phyloP scores from a whole-genome alignment of 2,329 filamentous ascomycete genomes.

The Claviceps capensis region DNA sequence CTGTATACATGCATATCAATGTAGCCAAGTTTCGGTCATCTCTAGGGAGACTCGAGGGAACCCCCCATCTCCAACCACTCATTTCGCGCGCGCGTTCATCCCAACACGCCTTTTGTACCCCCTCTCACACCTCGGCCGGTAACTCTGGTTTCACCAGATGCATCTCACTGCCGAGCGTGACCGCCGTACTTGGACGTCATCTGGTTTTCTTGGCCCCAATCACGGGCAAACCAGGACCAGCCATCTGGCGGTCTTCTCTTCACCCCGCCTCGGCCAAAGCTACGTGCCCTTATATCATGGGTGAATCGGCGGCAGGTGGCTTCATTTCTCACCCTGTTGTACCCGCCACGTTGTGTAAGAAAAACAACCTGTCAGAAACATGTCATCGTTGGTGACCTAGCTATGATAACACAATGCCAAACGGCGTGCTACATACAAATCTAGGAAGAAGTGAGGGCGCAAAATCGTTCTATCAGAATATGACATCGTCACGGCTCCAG shows the following conservation, averaged over 20 bases:
- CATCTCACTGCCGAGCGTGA: background rate
- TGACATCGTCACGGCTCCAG: background rate
- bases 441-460: background rate
- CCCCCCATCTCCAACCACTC: background rate
- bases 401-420: background rate
- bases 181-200: background rate
- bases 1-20: too few relatives aligned
- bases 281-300: background rate
- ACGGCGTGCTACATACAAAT: background rate
- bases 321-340: background rate
- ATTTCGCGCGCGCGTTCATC: background rate
- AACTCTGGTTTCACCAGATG: slow-evolving; percentile 1
- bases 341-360: background rate
- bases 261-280: background rate
- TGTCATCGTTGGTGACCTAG: background rate
- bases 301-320: background rate
- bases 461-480: background rate
- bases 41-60: background rate
- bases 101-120: background rate
- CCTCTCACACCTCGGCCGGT: background rate
- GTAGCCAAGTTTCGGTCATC: background rate
- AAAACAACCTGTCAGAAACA: background rate
- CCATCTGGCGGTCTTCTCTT: background rate
- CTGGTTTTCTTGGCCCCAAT: background rate
- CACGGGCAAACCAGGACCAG: background rate